A percentile compares a stretch with the other conserved stretches of the same genome.
Evolutionary conservation across 2,329 filamentous ascomycete genomes (phyloP).

Genomic region (Neoarthrinium moseri): DNA sequence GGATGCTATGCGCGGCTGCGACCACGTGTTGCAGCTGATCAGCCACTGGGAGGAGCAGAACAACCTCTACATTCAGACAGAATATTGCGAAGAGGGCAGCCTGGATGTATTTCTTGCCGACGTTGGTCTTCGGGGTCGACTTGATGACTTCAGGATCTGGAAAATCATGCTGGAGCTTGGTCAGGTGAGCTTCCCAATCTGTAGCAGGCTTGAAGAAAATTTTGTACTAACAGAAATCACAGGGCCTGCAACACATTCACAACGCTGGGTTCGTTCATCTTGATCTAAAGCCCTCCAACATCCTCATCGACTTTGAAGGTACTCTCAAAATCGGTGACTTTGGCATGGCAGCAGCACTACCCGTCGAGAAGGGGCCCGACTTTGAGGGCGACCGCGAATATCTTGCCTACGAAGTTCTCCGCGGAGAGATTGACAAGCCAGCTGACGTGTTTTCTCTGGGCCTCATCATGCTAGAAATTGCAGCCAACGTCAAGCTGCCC

Average conservation of each 20-base stretch:
- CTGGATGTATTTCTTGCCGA: conserved; percentile 82
- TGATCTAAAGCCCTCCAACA: conserved; percentile 82
- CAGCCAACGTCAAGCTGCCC: conserved; percentile 88
- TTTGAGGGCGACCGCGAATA: conserved; percentile 96
- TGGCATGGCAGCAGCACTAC: conserved; percentile 77
- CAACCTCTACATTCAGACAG: conserved; percentile 94
- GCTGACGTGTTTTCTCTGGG: conserved; percentile 93
- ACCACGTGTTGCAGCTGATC: conserved; percentile 82
- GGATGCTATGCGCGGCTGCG: conserved; percentile 71
- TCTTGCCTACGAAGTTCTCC: conserved; percentile 88
- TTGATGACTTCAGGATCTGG: conserved; percentile 98
- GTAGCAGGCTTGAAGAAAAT: not conserved
- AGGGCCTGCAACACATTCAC: conserved; percentile 91
- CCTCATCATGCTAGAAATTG: conserved; percentile 91
- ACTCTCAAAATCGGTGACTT: conserved; percentile 85
- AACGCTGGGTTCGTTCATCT: conserved; percentile 82
- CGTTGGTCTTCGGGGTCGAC: conserved; percentile 76
- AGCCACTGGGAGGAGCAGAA: conserved; percentile 85
- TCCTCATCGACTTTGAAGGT: conserved; percentile 79
- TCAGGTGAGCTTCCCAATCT: conserved; percentile 56
- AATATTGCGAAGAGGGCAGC: conserved; percentile 93
- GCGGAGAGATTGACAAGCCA: conserved; percentile 83
- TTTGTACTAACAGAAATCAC: conserved; percentile 9
- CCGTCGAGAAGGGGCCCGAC: conserved; percentile 73
- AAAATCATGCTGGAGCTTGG: conserved; percentile 89